Evolutionary conservation across 768 basidiomycete genomes (phyloP).

Genomic region (Paxillus rubicundulus): DNA sequence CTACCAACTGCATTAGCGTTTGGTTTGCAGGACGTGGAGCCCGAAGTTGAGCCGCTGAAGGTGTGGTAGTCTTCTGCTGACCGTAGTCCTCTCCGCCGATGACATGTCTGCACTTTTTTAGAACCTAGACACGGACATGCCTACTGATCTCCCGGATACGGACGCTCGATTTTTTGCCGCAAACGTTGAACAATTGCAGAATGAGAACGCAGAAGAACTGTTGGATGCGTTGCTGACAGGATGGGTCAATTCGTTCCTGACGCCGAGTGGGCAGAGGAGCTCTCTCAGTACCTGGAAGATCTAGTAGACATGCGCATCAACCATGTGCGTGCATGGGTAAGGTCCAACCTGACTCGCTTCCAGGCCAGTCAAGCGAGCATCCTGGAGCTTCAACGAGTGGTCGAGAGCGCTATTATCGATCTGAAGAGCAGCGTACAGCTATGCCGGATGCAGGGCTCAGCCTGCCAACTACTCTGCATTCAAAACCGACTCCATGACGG

Average conservation of each 20-base stretch:
- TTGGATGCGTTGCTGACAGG: constrained; percentile 17
- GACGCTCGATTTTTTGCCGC: constrained; percentile 35
- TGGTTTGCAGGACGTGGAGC: constrained; percentile 41
- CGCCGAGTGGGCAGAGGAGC: constrained; percentile 33
- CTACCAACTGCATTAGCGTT: constrained; percentile 43
- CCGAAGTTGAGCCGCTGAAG: constrained; percentile 45
- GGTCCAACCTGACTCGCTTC: constrained; percentile 44
- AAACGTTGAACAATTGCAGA: constrained; percentile 11
- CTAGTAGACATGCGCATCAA: constrained; percentile 40
- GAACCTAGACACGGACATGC: constrained; percentile 54
- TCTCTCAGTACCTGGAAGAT: constrained; percentile 35
- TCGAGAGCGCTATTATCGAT: constrained; percentile 40
- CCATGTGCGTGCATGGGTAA: constrained; percentile 49
- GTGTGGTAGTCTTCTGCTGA: constrained; percentile 20
- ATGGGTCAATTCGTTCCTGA: constrained; percentile 27
- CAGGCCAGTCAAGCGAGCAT: constrained; percentile 39
- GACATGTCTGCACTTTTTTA: constrained; percentile 14
- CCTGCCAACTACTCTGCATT: constrained; percentile 47
- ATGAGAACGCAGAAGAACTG: constrained; percentile 8
- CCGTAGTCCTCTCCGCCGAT: background rate
- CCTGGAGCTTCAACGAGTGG: constrained; percentile 37
- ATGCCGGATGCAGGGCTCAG: constrained; percentile 43
- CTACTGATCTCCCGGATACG: constrained; percentile 38
- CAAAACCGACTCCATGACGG: constrained; percentile 42
- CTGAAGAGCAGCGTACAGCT: constrained; percentile 43